These are phyloP conservation scores for Anthostomella pinea DNA, from an alignment of 2,329 filamentous ascomycete genomes.

Conservation along the genomic window DNA sequence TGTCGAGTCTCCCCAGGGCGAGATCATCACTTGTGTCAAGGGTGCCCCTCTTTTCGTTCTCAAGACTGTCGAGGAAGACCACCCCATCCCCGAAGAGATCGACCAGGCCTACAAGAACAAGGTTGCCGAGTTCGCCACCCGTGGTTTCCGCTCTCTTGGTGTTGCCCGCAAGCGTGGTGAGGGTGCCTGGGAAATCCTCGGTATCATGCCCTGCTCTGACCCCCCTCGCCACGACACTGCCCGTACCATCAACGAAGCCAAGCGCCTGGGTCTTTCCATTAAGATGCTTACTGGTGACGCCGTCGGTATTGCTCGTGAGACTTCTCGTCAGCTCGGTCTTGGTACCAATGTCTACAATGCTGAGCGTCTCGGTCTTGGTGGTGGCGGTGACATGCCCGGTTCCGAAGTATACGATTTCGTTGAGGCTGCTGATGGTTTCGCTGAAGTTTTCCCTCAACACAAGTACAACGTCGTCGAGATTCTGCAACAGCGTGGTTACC, in stretches of 20 bases:
- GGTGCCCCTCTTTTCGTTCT: constrained; percentile 85
- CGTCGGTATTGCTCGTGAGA: constrained; percentile 89
- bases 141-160: constrained; percentile 92
- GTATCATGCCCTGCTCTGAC: constrained; percentile 92
- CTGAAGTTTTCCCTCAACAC: constrained; percentile 92
- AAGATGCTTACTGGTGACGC: constrained; percentile 97
- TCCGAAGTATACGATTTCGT: constrained; percentile 95
- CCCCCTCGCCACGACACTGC: constrained; percentile 88
- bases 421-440: constrained; percentile 91
- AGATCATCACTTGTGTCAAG: constrained; percentile 86
- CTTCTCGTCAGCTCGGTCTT: constrained; percentile 84
- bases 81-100: constrained; percentile 71
- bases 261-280: constrained; percentile 81
- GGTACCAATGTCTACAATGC: constrained; percentile 94
- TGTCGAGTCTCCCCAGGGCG: constrained; percentile 78
- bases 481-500: constrained; percentile 86
- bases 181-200: constrained; percentile 83
- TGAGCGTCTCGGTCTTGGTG: constrained; percentile 85
- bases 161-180: constrained; percentile 85
- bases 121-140: constrained; percentile 85
- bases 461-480: constrained; percentile 95
- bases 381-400: constrained; percentile 87
- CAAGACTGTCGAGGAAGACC: constrained; percentile 82
- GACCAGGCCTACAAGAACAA: constrained; percentile 88
- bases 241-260: constrained; percentile 86